Conservation (phyloP, 2,329 filamentous ascomycete species). For the Ampelomyces quisqualis region DNA sequence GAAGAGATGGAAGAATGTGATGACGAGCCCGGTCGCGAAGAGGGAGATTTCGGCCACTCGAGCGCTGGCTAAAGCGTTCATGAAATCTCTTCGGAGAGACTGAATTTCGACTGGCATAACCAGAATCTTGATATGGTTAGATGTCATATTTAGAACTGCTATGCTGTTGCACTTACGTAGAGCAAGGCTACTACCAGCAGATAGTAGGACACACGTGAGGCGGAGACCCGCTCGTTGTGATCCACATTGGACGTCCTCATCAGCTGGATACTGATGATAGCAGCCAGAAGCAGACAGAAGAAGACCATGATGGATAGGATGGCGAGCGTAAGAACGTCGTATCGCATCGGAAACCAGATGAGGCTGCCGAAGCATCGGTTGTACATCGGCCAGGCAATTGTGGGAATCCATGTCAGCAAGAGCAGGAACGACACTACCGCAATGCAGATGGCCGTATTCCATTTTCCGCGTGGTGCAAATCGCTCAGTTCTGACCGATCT, state of each 20-base stretch:
- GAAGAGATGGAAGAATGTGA: constrained; percentile 66
- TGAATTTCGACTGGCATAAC: constrained; percentile 65
- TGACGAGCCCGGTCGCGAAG: constrained; percentile 66
- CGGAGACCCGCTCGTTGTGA: constrained; percentile 60
- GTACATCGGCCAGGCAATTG: constrained; percentile 56
- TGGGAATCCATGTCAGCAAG: constrained; percentile 60
- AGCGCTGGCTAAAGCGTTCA: constrained; percentile 54
- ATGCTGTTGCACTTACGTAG: constrained; percentile 51
- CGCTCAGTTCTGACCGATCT: constrained; percentile 57
- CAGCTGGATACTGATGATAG: constrained; percentile 60
- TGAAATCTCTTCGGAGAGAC: constrained; percentile 48
- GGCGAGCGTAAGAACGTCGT: constrained; percentile 59
- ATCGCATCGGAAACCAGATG: constrained; percentile 66
- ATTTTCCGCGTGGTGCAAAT: constrained; percentile 61
- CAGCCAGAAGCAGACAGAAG: constrained; percentile 53
- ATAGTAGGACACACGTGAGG: constrained; percentile 71
- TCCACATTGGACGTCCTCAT: constrained; percentile 58
- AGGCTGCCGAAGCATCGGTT: constrained; percentile 67
- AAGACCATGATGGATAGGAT: constrained; percentile 56
- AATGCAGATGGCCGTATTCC: constrained; percentile 61
- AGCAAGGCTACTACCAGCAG: constrained; percentile 58
- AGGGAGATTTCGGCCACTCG: constrained; percentile 66
- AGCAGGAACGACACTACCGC: constrained; percentile 53
- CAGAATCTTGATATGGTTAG: constrained; percentile 47
- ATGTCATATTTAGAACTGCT: not conserved